Percentiles rank a stretch among this genome's conserved stretches.
phyloP scores from a whole-genome alignment of 441 rosid species.

The Kokia cookei region DNA sequence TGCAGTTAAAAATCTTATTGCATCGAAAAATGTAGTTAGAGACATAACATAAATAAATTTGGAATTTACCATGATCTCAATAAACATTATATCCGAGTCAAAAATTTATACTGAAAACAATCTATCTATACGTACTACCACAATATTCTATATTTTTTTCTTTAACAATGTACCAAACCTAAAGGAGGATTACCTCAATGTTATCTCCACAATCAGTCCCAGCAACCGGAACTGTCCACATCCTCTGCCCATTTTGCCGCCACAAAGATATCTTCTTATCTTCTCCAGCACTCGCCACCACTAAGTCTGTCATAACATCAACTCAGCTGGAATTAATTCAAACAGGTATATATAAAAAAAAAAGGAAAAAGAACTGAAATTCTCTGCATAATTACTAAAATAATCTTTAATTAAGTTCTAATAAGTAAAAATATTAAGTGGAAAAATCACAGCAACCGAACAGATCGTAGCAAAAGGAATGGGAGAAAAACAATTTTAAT shows the following conservation, averaged over 20 bases:
- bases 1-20: background rate
- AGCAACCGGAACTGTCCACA: conserved; percentile 70
- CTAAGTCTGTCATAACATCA: conserved; percentile 55
- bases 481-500: background rate
- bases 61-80: background rate
- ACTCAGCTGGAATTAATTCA: background rate
- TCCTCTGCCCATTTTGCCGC: conserved; percentile 72
- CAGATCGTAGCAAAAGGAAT: background rate
- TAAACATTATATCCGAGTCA: background rate
- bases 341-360: background rate
- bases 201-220: conserved; percentile 68
- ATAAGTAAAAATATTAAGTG: background rate
- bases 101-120: background rate
- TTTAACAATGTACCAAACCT: background rate
- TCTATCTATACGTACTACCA: background rate
- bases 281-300: conserved; percentile 91
- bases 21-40: background rate
- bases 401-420: background rate
- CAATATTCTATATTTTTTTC: background rate
- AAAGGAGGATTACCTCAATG: conserved; percentile 46
- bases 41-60: background rate
- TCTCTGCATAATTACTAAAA: background rate
- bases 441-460: background rate
- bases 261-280: conserved; percentile 88
- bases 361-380: background rate